These are phyloP conservation scores for Alternaria sp. DNA, from an alignment of 2,329 filamentous ascomycete species.

Conservation along the genomic window DNA sequence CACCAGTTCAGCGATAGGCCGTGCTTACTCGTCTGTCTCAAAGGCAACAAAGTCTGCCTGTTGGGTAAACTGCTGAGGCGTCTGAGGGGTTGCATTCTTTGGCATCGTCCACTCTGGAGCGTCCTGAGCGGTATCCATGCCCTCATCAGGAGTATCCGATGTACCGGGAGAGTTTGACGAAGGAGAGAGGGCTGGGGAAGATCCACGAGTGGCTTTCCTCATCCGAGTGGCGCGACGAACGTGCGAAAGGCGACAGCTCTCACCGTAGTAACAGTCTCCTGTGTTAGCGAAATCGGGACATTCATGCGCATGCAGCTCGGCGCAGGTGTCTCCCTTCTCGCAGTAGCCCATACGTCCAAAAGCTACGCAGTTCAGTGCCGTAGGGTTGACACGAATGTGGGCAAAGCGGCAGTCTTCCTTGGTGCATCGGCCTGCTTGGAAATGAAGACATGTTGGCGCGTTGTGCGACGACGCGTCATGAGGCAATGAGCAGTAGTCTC, in stretches of 20 bases:
- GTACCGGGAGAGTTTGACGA: conserved; percentile 6
- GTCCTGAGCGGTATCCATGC: conserved; percentile 14
- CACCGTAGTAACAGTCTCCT: conserved; percentile 76
- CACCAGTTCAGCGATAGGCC: neutral
- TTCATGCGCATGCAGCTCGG: conserved; percentile 87
- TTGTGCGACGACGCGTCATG: conserved; percentile 86
- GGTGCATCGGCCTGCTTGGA: conserved; percentile 86
- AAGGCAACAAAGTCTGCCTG: conserved; percentile 46
- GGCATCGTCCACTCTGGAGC: conserved; percentile 7
- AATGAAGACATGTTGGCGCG: conserved; percentile 88
- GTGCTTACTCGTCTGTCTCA: conserved; percentile 27
- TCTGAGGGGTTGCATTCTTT: neutral
- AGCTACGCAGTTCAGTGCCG: conserved; percentile 80
- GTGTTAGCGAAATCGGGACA: conserved; percentile 96
- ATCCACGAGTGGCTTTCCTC: conserved; percentile 28
- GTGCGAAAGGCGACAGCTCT: conserved; percentile 86
- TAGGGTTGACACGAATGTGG: conserved; percentile 80
- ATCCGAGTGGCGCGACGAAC: conserved; percentile 64
- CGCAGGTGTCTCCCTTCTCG: conserved; percentile 78
- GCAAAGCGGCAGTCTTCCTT: conserved; percentile 87
- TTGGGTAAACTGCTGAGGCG: conserved; percentile 37
- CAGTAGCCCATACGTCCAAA: conserved; percentile 93
- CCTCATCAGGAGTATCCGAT: conserved; percentile 19
- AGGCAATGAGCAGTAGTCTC: conserved; percentile 86
- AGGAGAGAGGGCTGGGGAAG: conserved; percentile 21